These are phyloP conservation scores for Phytophthora chlamydospora DNA, from an alignment of 352 stramenopile species.

Conservation along the genomic window DNA sequence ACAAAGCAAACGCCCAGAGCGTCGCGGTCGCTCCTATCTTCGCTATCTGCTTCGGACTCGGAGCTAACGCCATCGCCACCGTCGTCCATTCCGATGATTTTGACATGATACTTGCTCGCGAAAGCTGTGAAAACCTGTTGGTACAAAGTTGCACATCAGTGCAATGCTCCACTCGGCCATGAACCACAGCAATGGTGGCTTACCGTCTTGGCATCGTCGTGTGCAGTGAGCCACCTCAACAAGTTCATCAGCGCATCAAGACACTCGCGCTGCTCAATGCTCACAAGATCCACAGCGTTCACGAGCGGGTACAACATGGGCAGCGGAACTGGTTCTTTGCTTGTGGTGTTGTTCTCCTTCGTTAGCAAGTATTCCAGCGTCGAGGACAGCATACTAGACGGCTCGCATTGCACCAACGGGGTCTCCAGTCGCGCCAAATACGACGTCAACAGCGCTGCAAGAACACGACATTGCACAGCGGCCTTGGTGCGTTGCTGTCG, in stretches of 20 bases:
- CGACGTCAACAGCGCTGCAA: slow-evolving; percentile 47
- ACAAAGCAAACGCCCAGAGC: slow-evolving; percentile 64
- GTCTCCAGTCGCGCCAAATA: slow-evolving; percentile 50
- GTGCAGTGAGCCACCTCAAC: slow-evolving; percentile 48
- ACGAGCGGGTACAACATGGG: slow-evolving; percentile 70
- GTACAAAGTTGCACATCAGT: slow-evolving; percentile 10
- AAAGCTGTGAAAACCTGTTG: slow-evolving; percentile 48
- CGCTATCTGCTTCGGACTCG: neutral
- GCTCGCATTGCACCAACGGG: slow-evolving; percentile 61
- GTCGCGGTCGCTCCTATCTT: slow-evolving; percentile 10
- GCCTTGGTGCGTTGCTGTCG: slow-evolving; percentile 47
- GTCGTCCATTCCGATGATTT: slow-evolving; percentile 48
- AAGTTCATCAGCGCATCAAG: slow-evolving; percentile 70
- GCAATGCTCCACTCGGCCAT: neutral
- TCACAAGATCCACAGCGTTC: slow-evolving; percentile 72
- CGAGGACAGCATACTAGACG: slow-evolving; percentile 57
- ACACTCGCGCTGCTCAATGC: slow-evolving; percentile 73
- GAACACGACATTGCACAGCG: slow-evolving; percentile 41
- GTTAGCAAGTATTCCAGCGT: slow-evolving; percentile 72
- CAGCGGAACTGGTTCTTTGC: slow-evolving; percentile 33
- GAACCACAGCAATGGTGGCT: slow-evolving; percentile 6
- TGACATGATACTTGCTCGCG: slow-evolving; percentile 41
- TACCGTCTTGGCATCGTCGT: slow-evolving; percentile 52
- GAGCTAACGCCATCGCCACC: neutral
- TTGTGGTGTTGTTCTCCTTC: slow-evolving; percentile 23